Conservation (phyloP, 768 basidiomycete species). For the Collybia sp. region DNA sequence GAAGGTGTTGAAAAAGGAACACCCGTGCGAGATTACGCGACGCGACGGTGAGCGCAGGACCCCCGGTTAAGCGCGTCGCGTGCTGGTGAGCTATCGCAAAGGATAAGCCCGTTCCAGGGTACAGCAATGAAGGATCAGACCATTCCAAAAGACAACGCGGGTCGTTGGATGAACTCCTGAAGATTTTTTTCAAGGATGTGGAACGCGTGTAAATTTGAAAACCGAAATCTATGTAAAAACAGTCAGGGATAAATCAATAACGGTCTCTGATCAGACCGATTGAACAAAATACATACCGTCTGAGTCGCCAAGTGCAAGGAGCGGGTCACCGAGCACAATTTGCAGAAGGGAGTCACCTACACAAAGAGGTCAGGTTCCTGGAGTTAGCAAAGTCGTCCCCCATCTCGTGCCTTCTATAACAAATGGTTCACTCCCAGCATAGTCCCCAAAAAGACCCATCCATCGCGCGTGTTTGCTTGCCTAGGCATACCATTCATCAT, state of each 20-base stretch:
- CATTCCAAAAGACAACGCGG: conserved; percentile 59
- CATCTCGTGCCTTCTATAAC: conserved; percentile 49
- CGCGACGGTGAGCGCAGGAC: conserved; percentile 26
- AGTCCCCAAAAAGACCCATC: conserved; percentile 72
- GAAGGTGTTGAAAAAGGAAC: conserved; percentile 47
- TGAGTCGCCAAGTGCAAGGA: conserved; percentile 52
- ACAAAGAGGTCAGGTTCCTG: conserved; percentile 1
- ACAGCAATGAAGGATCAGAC: conserved; percentile 21
- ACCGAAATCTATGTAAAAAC: conserved; percentile 32
- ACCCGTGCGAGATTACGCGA: conserved; percentile 50
- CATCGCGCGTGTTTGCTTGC: conserved; percentile 19
- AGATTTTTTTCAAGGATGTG: conserved; percentile 49
- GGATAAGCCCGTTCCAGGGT: background rate
- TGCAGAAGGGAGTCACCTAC: conserved; percentile 63
- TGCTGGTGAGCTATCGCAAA: background rate
- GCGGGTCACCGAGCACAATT: conserved; percentile 50
- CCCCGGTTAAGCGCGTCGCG: background rate
- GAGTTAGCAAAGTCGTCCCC: conserved; percentile 1
- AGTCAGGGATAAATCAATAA: background rate
- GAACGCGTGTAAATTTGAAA: conserved; percentile 62
- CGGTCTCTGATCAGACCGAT: background rate
- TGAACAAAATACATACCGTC: conserved; percentile 27
- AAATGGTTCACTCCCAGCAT: conserved; percentile 63
- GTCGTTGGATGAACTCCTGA: conserved; percentile 40
- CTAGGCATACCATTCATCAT: conserved; percentile 11